Base-by-base conservation (phyloP, 495 filamentous ascomycete species). In the Podospora comata region DNA sequence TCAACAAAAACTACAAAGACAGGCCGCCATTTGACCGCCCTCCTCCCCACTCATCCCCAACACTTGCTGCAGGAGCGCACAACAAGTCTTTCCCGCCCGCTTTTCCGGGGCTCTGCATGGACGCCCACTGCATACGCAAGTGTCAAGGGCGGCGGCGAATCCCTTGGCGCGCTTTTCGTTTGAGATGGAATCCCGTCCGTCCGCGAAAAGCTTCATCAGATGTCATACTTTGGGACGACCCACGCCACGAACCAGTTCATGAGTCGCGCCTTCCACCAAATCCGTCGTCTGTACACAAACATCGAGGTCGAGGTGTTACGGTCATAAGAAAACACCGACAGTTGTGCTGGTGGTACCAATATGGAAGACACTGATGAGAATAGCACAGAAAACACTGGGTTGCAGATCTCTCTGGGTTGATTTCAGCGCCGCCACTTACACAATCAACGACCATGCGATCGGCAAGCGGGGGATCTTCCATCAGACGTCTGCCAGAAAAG, bases 41-140 rank as follows among this genome's bases (percentile, higher is more conserved):
- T 53, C 6, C 15, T 18, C 57, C 56, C 71, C 71, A 71, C 71
- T 70, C 63, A 44, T 68, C 71, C 71, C 71, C 71, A 73, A 73
- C 71, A 68, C 62, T 68, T 55, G 44, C 68, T 72, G 71, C 71
- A 65, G 19, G 32, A 66, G 58, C 32, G 65, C 65, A 70, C 66
- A 63, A 65, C 48, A 66, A 66, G 62, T 62, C 13, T 60, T 60
- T 60, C 55, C 55, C 18, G 57, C 63, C 65, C 62, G 62, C 61
- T 67, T 67, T 66, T 56, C 69, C 69, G 65, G 69, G 62, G 62
- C 62, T 39, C n/a, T 28, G 58, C 59, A 48, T 55, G 58, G 59
- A 1, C 23, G 23, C 23, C 23, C 23, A 61, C 56, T 26, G 54
- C 65, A 23, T 64, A 23, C 23, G 23, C 23, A 23, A 23, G 23